Evolutionary conservation across 768 basidiomycete species (phyloP), one percentile per base, ranked within the genome.

Genomic region (Daedalea quercina): DNA sequence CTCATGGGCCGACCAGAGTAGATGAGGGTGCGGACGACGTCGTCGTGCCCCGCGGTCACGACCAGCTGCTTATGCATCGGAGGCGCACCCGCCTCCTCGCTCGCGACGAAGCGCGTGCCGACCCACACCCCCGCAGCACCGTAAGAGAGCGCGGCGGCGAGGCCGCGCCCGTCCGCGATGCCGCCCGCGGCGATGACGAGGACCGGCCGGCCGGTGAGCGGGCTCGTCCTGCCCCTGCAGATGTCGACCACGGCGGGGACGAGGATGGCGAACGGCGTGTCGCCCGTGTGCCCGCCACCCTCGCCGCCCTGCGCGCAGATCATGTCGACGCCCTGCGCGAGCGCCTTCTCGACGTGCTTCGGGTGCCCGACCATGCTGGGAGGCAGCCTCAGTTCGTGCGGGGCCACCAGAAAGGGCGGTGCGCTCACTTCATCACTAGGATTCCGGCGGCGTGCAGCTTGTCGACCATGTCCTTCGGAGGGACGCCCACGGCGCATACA

Each of bases 91-190:
- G 90, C 88, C 65, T 92, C 88, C 34, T 76, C 80, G 60, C 84
- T 83, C 11, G 90, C 88, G 40, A 91, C 88, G 63, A 93, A 93
- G 35, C 90, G 82, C 3, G 90, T 93, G 37, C 87, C 87, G 34
- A 90, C 88, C 91, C 91, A 94, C 2, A 93, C 86, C 42, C 85
- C 91, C 2, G 84, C 75, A 3, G 90, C 91, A 44, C 91, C 91
- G 54, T 69, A 87, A 80, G 84, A 76, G 52, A 90, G 78, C 25
- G 87, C 70, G 17, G 82, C 86, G 13, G 90, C 88, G 15, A 92
- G 76, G 31, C 88, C 87, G 31, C 89, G 80, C 12, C 90, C 90
- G 59, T 91, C 88, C 20, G 87, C 81, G 54, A 93, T 84, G 43
- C 87, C 91, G 28, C 91, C 91, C 2, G 90, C 90, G 1, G 88